Percentiles rank a stretch among this genome's conserved stretches.
phyloP scores from a whole-genome alignment of 179 eudicot genomes.

The Nepenthes alata region DNA sequence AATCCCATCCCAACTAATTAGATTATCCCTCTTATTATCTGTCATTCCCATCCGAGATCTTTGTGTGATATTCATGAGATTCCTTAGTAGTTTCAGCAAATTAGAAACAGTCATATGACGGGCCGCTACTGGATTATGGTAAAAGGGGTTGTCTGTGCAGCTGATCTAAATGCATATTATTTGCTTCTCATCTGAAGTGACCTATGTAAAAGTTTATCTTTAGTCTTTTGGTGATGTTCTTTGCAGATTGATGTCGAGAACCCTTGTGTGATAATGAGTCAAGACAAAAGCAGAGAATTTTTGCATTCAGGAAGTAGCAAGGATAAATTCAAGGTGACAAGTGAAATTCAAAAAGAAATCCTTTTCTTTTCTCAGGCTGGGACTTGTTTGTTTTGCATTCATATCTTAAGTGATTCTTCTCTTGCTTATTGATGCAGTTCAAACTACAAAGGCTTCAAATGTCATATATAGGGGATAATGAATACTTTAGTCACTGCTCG shows the following conservation, averaged over 20 bases:
- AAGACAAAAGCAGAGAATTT: conserved; percentile 98
- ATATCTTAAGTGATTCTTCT: no score
- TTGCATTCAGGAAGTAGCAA: conserved; percentile 88
- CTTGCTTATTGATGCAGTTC: background rate
- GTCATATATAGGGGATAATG: background rate
- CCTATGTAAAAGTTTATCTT: background rate
- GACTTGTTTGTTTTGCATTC: no score
- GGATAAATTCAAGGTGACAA: conserved; percentile 83
- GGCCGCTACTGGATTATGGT: background rate
- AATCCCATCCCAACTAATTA: no score
- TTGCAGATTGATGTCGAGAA: conserved; percentile 96
- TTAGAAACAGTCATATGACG: no score
- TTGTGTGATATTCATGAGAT: no score
- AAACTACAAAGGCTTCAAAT: background rate
- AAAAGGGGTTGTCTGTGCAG: background rate
- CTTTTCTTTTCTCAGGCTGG: no score
- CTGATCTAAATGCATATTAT: background rate
- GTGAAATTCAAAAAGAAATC: background rate
- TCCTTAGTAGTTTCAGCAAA: no score
- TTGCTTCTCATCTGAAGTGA: background rate
- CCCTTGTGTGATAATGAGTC: conserved; percentile 96
- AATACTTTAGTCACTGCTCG: background rate
- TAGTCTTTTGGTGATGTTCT: conserved; percentile 5
- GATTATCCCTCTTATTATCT: no score
- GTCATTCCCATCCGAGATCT: no score